Base-by-base conservation (phyloP, 139 green algal genomes). In the Ettlia oleoabundans region DNA sequence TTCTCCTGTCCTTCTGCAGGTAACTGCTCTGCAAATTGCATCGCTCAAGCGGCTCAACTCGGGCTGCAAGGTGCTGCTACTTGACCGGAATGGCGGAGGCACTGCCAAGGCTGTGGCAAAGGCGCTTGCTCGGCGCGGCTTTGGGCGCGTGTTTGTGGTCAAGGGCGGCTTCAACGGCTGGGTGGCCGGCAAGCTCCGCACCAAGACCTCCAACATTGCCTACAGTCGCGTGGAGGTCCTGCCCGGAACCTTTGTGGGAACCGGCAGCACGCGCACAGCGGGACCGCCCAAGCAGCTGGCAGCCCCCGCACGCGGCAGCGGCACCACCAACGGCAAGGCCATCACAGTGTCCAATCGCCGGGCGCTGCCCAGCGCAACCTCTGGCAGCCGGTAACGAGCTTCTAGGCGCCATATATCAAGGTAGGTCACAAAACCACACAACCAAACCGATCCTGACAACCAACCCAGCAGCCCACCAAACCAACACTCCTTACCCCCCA, bases 111-210 rank as follows among this genome's bases (percentile, higher is more conserved):
- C 53, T 32, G 91, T 98, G 6, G 94, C 94, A 2, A 90, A 86
- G 63, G 90, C 94, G 82, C 87, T 98, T 69, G 76, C 74, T 4
- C 76, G 70, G 33, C 88, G 86, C 38, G 95, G 94, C 61, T 98
- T 94, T 82, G 83, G 84, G 18, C 91, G 90, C 32, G 89, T 93
- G 47, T 92, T 76, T 61, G 85, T 91, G 22, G 64, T 93, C 37
- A 51, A 86, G 55, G 90, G 91, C 51, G 94, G 94, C 61, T 97
- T 95, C 70, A 47, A 68, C 24, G 88, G 89, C 51, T 97, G 94
- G 94, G 87, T 92, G 30, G 80, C 86, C 68, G 87, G 80, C 85
- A 97, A 97, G 91, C 92, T 97, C 80, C 90, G 94, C 80, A 92
- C 92, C 71, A 94, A 94, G 88, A 83, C 81, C 28, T 82, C 75